Evolutionary conservation across 768 basidiomycete species (phyloP).

Genomic region (Kwoniella mangroviensis): DNA sequence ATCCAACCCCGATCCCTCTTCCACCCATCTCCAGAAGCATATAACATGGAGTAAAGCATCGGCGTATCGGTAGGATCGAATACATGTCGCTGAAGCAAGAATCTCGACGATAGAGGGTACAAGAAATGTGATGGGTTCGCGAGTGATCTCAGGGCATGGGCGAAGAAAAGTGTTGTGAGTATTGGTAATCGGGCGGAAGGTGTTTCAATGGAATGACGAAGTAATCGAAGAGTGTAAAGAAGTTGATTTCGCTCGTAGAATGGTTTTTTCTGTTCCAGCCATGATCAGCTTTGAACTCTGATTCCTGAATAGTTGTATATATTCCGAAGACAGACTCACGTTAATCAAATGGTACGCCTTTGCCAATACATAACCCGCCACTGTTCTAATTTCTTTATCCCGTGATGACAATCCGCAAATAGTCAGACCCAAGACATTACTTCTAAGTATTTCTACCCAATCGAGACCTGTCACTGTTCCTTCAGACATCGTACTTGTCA

Average conservation of each 20-base stretch:
- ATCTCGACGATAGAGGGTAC: conserved; percentile 82
- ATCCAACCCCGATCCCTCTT: conserved; percentile 91
- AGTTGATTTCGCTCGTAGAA: conserved; percentile 81
- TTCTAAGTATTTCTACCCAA: conserved; percentile 87
- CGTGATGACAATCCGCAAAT: conserved; percentile 74
- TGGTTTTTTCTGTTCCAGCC: conserved; percentile 61
- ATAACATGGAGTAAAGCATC: conserved; percentile 85
- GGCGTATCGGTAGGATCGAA: conserved; percentile 84
- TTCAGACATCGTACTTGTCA: conserved; percentile 69
- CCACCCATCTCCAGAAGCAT: conserved; percentile 77
- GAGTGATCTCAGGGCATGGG: conserved; percentile 77
- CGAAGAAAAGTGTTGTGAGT: conserved; percentile 77
- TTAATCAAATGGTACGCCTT: conserved; percentile 68
- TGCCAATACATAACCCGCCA: conserved; percentile 69
- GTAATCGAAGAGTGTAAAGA: conserved; percentile 68
- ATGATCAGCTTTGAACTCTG: not conserved
- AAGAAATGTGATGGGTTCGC: conserved; percentile 88
- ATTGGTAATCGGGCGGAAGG: conserved; percentile 69
- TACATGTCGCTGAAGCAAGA: conserved; percentile 84
- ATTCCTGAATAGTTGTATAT: not conserved
- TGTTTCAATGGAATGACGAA: conserved; percentile 66
- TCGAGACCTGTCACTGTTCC: conserved; percentile 64
- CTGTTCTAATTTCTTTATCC: conserved; percentile 65
- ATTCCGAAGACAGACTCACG: conserved; percentile 60
- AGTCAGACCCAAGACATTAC: conserved; percentile 74